Conservation (phyloP, 257 asterid species). For the Osmanthus fragrans region DNA sequence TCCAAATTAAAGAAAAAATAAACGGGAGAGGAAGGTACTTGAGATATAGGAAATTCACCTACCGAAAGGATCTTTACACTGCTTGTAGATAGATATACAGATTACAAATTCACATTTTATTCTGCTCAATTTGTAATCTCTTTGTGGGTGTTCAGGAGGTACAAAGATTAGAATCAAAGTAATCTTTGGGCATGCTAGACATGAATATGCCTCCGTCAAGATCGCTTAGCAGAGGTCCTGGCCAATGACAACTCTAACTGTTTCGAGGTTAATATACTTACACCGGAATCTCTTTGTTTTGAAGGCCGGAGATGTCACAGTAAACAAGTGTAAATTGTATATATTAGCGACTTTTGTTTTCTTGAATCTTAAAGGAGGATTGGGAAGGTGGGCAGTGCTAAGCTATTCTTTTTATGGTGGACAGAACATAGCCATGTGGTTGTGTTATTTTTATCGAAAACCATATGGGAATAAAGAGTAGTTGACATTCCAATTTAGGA, state of each 20-base stretch:
- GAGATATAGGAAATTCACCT: not conserved
- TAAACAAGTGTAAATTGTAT: conserved; percentile 68
- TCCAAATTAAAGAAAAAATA: not conserved
- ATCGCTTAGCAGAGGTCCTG: conserved; percentile 64
- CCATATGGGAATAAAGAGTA: conserved; percentile 42
- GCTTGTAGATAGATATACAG: not conserved
- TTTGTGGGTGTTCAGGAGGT: conserved; percentile 53
- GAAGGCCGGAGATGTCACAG: conserved; percentile 23
- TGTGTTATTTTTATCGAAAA: conserved; percentile 57
- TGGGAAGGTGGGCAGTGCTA: conserved; percentile 41
- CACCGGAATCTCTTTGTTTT: conserved; percentile 31
- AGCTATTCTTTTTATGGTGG: conserved; percentile 44
- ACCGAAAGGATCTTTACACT: not conserved
- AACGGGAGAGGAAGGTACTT: not conserved
- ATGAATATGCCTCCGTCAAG: conserved; percentile 61
- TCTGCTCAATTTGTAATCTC: conserved; percentile 5
- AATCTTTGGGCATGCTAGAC: conserved; percentile 47
- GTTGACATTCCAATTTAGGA: not conserved
- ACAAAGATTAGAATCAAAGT: conserved; percentile 53
- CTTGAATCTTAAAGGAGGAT: conserved; percentile 33
- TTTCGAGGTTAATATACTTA: conserved; percentile 26
- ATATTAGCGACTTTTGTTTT: conserved; percentile 53
- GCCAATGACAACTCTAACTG: conserved; percentile 58
- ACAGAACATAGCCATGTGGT: conserved; percentile 50
- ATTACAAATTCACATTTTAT: not conserved